A percentile compares a stretch with the other conserved stretches of the same genome.
Conservation (phyloP, 805 yeast genomes). For the Grigorovia yakushimaensis region DNA sequence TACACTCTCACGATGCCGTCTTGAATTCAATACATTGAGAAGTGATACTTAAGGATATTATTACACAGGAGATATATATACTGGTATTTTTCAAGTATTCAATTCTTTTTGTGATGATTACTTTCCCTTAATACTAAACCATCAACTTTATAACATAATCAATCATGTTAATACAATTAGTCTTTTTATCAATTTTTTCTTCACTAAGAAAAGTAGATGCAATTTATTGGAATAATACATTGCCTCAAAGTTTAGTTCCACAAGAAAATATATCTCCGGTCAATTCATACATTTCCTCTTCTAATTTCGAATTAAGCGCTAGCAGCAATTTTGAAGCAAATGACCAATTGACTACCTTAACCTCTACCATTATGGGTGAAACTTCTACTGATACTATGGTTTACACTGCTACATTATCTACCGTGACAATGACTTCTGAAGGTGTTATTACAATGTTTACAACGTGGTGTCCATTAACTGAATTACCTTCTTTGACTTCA, state of each 20-base stretch:
- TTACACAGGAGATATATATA: neutral
- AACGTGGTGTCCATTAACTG: constrained; percentile 31
- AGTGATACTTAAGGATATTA: neutral
- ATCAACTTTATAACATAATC: neutral
- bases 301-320: neutral
- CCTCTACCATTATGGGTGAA: constrained; percentile 5
- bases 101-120: neutral
- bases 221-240: constrained; percentile 2
- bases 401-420: constrained; percentile 5
- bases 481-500: constrained; percentile 4
- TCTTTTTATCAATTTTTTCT: neutral
- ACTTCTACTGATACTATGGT: neutral
- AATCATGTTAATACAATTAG: neutral
- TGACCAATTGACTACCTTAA: neutral
- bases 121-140: neutral
- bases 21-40: neutral
- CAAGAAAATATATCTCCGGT: neutral
- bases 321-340: neutral
- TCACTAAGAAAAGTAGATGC: neutral
- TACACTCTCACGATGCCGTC: neutral
- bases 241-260: neutral
- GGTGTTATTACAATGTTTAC: constrained; percentile 24
- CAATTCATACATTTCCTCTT: neutral
- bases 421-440: constrained; percentile 17
- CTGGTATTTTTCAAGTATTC: neutral